These are phyloP conservation scores for Spiromastix sp. DNA, from an alignment of 2,329 filamentous ascomycete genomes.

Conservation along the genomic window DNA sequence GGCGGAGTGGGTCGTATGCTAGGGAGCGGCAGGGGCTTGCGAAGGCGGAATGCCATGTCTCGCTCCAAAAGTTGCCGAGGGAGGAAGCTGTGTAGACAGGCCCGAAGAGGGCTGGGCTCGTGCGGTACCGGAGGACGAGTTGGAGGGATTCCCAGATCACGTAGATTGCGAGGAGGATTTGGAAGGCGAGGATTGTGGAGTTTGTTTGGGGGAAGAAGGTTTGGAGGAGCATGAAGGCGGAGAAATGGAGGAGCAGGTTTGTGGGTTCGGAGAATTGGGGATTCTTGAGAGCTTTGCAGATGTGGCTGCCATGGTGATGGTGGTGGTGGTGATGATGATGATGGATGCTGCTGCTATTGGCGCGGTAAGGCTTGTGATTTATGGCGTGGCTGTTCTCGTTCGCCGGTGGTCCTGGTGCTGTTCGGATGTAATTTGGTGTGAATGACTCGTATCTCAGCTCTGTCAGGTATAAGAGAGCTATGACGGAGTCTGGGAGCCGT, in stretches of 20 bases:
- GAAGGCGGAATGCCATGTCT: conserved; percentile 36
- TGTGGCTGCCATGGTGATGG: neutral
- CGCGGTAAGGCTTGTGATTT: neutral
- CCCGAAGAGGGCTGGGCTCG: conserved; percentile 29
- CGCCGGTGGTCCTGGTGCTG: conserved; percentile 11
- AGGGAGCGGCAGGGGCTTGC: conserved; percentile 29
- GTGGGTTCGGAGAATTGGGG: conserved; percentile 25
- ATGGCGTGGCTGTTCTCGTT: no score
- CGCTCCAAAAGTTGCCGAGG: conserved; percentile 30
- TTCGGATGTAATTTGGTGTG: conserved; percentile 29
- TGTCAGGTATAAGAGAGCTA: conserved; percentile 26
- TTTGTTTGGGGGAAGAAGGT: conserved; percentile 23
- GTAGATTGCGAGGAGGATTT: conserved; percentile 31
- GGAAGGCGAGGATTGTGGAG: conserved; percentile 26
- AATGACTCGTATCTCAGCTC: conserved; percentile 36
- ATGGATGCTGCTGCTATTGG: neutral
- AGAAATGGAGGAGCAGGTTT: conserved; percentile 26
- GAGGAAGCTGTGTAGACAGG: conserved; percentile 29
- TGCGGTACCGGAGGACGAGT: conserved; percentile 27
- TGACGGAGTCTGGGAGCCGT: conserved; percentile 17
- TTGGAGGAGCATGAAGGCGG: conserved; percentile 25
- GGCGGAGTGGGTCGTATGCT: conserved; percentile 28
- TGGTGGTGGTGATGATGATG: neutral
- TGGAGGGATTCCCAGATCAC: conserved; percentile 32
- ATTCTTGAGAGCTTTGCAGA: conserved; percentile 13